Conservation (phyloP, 2,329 filamentous ascomycete genomes). For the Alternaria postmessia region DNA sequence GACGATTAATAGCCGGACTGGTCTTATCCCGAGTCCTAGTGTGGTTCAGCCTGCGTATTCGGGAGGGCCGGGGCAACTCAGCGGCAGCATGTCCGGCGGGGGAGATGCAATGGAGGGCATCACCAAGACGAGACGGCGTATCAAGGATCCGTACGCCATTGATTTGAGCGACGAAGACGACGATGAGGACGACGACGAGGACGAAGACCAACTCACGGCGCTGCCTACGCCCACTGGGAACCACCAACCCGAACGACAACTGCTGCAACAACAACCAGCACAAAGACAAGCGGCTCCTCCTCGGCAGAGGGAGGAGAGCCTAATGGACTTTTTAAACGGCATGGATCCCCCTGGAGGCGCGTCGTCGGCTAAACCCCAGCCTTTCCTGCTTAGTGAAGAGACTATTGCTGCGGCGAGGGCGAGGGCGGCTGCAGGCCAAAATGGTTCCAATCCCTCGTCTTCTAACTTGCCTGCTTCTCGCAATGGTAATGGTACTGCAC, state of each 20-base stretch:
- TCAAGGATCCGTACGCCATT: conserved; percentile 92
- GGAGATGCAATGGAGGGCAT: conserved; percentile 58
- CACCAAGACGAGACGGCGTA: conserved; percentile 76
- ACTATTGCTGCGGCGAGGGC: conserved; percentile 45
- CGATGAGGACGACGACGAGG: neutral
- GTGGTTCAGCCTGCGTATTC: conserved; percentile 49
- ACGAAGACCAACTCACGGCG: conserved; percentile 58
- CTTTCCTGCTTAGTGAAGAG: conserved; percentile 44
- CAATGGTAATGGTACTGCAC: neutral
- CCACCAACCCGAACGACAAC: neutral
- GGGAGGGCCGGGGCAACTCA: conserved; percentile 45
- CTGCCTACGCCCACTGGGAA: conserved; percentile 50
- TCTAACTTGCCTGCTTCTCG: conserved; percentile 24
- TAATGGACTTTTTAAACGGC: conserved; percentile 77
- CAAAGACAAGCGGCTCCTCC: neutral
- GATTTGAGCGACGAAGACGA: conserved; percentile 62
- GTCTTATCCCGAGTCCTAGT: conserved; percentile 60
- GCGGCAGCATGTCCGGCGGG: conserved; percentile 38
- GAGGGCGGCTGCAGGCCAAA: conserved; percentile 31
- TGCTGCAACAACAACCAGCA: conserved; percentile 12
- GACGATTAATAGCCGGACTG: conserved; percentile 78
- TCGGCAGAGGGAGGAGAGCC: conserved; percentile 58
- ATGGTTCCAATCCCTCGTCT: neutral
- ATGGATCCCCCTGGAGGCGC: conserved; percentile 65
- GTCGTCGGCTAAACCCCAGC: conserved; percentile 38